Conservation (phyloP, 495 filamentous ascomycete genomes). For the Tuber brumale region DNA sequence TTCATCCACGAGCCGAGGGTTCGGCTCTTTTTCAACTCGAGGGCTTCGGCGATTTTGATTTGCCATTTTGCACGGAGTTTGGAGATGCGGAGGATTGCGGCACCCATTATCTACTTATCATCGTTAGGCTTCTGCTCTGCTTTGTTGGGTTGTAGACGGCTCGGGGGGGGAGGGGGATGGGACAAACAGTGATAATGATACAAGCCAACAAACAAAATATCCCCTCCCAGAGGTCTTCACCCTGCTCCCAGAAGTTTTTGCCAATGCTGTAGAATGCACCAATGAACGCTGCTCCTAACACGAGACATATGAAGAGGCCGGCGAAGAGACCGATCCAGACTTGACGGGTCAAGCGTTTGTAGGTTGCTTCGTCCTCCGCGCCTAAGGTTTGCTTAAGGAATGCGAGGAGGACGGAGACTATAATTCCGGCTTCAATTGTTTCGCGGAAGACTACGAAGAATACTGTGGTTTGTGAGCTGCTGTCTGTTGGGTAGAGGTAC, state of each 20-base stretch:
- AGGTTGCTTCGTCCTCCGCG: constrained; percentile 36
- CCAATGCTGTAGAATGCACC: constrained; percentile 61
- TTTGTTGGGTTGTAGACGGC: background rate
- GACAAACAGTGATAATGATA: constrained; percentile 54
- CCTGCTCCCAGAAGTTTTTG: constrained; percentile 51
- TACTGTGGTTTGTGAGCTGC: constrained; percentile 41
- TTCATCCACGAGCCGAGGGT: constrained; percentile 51
- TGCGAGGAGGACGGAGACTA: constrained; percentile 64
- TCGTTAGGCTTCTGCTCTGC: background rate
- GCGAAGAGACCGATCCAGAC: constrained; percentile 56
- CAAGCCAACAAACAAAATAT: constrained; percentile 56
- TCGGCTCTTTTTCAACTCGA: constrained; percentile 47
- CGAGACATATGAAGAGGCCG: constrained; percentile 55
- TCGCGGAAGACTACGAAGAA: constrained; percentile 73
- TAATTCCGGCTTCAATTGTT: constrained; percentile 60
- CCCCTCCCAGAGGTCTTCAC: constrained; percentile 66
- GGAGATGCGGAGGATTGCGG: constrained; percentile 61
- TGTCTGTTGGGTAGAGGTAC: background rate
- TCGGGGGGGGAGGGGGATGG: background rate
- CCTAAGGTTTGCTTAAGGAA: constrained; percentile 60
- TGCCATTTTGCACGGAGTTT: constrained; percentile 70
- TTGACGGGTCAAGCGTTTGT: constrained; percentile 52
- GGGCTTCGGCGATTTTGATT: constrained; percentile 54
- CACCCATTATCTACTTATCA: constrained; percentile 53
- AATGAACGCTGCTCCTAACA: constrained; percentile 58